phyloP scores from a whole-genome alignment of 2,329 filamentous ascomycete genomes.

The Onygena corvina region DNA sequence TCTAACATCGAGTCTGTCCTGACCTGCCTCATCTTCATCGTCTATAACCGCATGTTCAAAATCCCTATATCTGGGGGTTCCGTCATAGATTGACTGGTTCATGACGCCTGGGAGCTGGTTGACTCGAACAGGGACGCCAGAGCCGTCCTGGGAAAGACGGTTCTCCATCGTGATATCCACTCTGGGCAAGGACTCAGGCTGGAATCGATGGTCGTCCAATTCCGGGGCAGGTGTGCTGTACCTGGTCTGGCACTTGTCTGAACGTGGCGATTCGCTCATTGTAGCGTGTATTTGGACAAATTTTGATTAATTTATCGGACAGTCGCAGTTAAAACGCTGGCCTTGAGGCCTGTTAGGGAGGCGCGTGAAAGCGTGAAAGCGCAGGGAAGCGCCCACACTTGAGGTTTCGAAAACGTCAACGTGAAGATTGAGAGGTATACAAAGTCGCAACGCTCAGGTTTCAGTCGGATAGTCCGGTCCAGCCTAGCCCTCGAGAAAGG shows the following conservation, averaged over 20 bases:
- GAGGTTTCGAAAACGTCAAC: constrained; percentile 1
- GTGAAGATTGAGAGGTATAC: background rate
- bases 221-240: constrained; percentile 53
- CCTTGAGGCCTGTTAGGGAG: background rate
- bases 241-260: constrained; percentile 49
- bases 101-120: constrained; percentile 32
- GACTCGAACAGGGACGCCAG: constrained; percentile 38
- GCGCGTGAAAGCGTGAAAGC: background rate
- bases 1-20: constrained; percentile 24
- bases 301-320: background rate
- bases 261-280: constrained; percentile 48
- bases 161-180: constrained; percentile 28
- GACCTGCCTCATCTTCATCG: constrained; percentile 48
- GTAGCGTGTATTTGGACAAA: constrained; percentile 15
- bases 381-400: constrained; percentile 1
- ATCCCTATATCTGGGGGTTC: constrained; percentile 53
- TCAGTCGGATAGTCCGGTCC: constrained; percentile 12
- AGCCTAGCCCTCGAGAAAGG: constrained; percentile 34
- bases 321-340: background rate
- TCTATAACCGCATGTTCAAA: constrained; percentile 79
- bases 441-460: background rate
- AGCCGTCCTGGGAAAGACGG: constrained; percentile 24
- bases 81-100: constrained; percentile 35
- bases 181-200: constrained; percentile 28
- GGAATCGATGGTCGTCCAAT: constrained; percentile 71